phyloP scores from a whole-genome alignment of 108 stramenopile genomes.

The Fragilariopsis cylindrus region DNA sequence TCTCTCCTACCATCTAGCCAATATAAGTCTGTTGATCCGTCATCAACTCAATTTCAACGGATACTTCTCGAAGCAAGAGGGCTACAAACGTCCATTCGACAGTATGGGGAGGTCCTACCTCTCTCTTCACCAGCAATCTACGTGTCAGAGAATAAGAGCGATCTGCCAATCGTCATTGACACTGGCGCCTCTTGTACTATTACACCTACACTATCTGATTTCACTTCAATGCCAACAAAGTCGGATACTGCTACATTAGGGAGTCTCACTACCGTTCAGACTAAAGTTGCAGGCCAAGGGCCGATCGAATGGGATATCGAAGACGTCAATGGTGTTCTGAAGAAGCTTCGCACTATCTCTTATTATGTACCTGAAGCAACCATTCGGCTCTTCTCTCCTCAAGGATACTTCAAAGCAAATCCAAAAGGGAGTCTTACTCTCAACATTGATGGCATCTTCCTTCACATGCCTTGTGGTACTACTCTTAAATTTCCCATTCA shows the following conservation, averaged over 20 bases:
- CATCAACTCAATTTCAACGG: background rate
- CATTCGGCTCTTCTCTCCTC: background rate
- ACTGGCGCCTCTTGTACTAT: background rate
- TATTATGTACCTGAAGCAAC: background rate
- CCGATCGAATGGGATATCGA: background rate
- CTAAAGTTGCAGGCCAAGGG: background rate
- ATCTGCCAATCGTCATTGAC: background rate
- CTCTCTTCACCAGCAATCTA: background rate
- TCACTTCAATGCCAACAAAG: fast-evolving
- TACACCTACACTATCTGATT: background rate
- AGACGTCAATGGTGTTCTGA: background rate
- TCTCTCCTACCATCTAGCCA: too few species aligned
- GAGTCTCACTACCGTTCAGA: background rate
- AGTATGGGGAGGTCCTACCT: background rate
- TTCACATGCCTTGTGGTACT: background rate
- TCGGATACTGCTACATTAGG: background rate
- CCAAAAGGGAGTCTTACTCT: background rate
- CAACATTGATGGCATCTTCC: background rate
- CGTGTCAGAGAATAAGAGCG: background rate
- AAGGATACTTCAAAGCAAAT: background rate
- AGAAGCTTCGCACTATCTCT: fast-evolving
- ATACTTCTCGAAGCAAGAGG: background rate
- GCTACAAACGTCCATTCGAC: background rate
- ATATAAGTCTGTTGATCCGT: too few species aligned
- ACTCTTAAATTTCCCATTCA: background rate